Evolutionary conservation across 768 basidiomycete species (phyloP).

Genomic region (Leucocoprinus sp.): DNA sequence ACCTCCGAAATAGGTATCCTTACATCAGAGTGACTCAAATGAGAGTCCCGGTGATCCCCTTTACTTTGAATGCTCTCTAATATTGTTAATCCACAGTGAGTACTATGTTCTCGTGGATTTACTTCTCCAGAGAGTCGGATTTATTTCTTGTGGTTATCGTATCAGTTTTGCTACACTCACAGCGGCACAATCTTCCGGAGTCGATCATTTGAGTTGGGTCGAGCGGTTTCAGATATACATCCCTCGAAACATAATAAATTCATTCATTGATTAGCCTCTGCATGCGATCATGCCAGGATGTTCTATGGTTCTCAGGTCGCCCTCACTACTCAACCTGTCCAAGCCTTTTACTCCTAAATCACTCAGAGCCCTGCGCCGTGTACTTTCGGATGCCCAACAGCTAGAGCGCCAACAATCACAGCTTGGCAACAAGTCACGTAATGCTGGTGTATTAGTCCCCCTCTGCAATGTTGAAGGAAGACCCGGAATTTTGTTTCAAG

Average conservation of each 20-base stretch:
- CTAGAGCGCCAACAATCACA: constrained; percentile 11
- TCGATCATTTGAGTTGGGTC: too few species aligned
- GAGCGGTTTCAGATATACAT: too few species aligned
- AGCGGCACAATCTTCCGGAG: too few species aligned
- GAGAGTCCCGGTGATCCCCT: too few species aligned
- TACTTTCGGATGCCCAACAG: constrained; percentile 14
- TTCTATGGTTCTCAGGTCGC: constrained; percentile 11
- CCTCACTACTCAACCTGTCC: constrained; percentile 22
- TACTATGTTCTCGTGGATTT: background rate
- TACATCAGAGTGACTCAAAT: too few species aligned
- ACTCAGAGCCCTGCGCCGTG: constrained; percentile 23
- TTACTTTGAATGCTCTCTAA: too few species aligned
- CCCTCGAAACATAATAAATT: too few species aligned
- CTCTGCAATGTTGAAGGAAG: constrained; percentile 63
- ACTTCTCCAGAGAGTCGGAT: background rate
- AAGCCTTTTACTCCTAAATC: constrained; percentile 33
- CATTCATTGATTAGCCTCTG: too few species aligned
- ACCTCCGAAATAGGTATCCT: background rate
- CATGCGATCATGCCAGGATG: constrained; percentile 12
- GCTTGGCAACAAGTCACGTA: constrained; percentile 18
- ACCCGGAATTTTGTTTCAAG: constrained; percentile 66
- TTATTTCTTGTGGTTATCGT: background rate
- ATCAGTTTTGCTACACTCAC: background rate
- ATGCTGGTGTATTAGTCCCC: constrained; percentile 70
- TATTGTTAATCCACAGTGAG: too few species aligned